phyloP scores from a whole-genome alignment of 1,284 basidiomycete genomes.

The Pascua guehoae region DNA sequence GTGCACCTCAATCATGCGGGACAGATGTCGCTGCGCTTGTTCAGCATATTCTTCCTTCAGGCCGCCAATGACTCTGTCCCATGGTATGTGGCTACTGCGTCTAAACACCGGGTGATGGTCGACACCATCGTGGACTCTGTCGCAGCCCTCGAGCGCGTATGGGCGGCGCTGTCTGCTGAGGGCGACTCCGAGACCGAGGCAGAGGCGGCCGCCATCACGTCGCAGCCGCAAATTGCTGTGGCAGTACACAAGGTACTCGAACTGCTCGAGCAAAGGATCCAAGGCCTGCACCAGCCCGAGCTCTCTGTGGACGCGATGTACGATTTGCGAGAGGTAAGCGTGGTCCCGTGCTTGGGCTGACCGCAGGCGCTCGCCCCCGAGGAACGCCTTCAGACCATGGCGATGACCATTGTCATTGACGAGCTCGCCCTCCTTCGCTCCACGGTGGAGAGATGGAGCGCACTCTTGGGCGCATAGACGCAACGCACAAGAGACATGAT shows the following conservation, averaged over 20 bases:
- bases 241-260: neutral
- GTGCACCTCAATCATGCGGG: conserved; percentile 27
- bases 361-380: conserved; percentile 18
- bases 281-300: conserved; percentile 18
- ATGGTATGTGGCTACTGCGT: too few species aligned
- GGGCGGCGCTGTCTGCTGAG: too few species aligned
- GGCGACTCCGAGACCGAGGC: too few species aligned
- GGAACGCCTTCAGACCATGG: conserved; percentile 28
- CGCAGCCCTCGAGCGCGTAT: too few species aligned
- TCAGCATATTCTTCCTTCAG: neutral
- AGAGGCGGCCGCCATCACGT: too few species aligned
- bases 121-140: too few species aligned
- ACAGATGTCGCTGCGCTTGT: conserved; percentile 22
- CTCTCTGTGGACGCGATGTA: conserved; percentile 23
- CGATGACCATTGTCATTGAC: conserved; percentile 38
- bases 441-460: conserved; percentile 33
- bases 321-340: conserved; percentile 30
- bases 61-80: too few species aligned
- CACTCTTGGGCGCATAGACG: conserved; percentile 6
- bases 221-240: too few species aligned
- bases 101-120: too few species aligned
- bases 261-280: conserved; percentile 17
- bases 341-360: neutral
- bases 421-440: conserved; percentile 39
- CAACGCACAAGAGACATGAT: too few species aligned